phyloP scores from a whole-genome alignment of 768 basidiomycete species.

The Suillus lakei region DNA sequence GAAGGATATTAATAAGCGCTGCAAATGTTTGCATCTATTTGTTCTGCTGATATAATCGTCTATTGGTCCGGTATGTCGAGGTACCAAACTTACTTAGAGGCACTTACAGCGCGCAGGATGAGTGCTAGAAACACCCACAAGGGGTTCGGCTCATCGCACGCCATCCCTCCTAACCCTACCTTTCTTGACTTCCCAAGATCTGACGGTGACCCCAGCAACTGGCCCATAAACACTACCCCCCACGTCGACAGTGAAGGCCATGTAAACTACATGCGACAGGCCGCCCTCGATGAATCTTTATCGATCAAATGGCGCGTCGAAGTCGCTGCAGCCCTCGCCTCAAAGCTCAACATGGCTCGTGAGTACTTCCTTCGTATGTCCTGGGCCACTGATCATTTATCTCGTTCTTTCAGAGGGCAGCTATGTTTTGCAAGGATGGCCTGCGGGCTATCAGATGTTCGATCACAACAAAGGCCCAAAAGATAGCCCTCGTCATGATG shows the following conservation, averaged over 20 bases:
- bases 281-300: slow-evolving; percentile 54
- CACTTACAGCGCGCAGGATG: slow-evolving; percentile 21
- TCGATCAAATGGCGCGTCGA: slow-evolving; percentile 61
- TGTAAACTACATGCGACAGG: slow-evolving; percentile 72
- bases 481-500: slow-evolving; percentile 64
- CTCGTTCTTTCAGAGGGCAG: slow-evolving; percentile 44
- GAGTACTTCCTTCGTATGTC: slow-evolving; percentile 19
- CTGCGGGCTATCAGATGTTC: slow-evolving; percentile 69
- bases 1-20: not conserved
- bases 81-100: slow-evolving; percentile 2
- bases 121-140: slow-evolving; percentile 17
- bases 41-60: slow-evolving; percentile 3
- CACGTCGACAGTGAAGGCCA: slow-evolving; percentile 61
- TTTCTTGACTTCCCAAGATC: slow-evolving; percentile 64
- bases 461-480: slow-evolving; percentile 74
- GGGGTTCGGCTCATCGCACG: slow-evolving; percentile 12
- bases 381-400: slow-evolving; percentile 7
- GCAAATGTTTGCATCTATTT: not conserved
- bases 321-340: slow-evolving; percentile 47
- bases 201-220: slow-evolving; percentile 58
- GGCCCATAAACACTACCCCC: slow-evolving; percentile 62
- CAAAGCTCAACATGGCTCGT: slow-evolving; percentile 55
- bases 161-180: slow-evolving; percentile 55
- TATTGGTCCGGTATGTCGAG: slow-evolving; percentile 1
- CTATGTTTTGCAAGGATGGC: slow-evolving; percentile 70